phyloP scores from a whole-genome alignment of 345 rosid genomes.

The Lepidium didymum region DNA sequence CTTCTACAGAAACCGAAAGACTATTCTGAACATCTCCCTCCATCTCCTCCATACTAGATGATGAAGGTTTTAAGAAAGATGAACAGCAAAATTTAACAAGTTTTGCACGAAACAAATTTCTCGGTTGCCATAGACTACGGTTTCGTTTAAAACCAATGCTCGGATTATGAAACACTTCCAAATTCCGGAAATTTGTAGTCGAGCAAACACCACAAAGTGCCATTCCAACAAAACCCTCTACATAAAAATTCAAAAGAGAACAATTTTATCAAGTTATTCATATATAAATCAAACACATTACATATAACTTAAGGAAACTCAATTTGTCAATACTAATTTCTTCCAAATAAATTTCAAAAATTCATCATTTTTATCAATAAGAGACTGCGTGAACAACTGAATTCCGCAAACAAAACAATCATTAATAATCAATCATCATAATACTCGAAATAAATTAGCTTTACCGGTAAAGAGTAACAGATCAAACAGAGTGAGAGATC shows the following conservation, averaged over 20 bases:
- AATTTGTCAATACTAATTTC: background rate
- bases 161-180: conserved; percentile 30
- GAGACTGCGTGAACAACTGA: background rate
- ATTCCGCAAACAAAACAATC: background rate
- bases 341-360: background rate
- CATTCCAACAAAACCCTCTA: conserved; percentile 31
- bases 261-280: background rate
- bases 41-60: conserved; percentile 40
- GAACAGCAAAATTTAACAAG: conserved; percentile 31
- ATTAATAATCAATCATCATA: background rate
- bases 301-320: background rate
- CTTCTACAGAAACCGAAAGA: conserved; percentile 27
- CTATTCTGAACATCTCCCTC: conserved; percentile 20
- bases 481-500: background rate
- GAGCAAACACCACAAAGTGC: conserved; percentile 42
- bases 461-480: background rate
- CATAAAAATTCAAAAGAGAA: background rate
- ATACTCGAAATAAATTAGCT: conserved; percentile 1
- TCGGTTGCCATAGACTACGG: conserved; percentile 5
- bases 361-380: background rate
- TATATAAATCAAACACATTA: background rate
- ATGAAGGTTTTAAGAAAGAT: conserved; percentile 29
- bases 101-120: conserved; percentile 13
- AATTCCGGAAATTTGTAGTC: conserved; percentile 32
- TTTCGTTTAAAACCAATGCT: conserved; percentile 19